Base-by-base conservation (phyloP, 2,329 filamentous ascomycete species). In the Fusarium tuaranense region DNA sequence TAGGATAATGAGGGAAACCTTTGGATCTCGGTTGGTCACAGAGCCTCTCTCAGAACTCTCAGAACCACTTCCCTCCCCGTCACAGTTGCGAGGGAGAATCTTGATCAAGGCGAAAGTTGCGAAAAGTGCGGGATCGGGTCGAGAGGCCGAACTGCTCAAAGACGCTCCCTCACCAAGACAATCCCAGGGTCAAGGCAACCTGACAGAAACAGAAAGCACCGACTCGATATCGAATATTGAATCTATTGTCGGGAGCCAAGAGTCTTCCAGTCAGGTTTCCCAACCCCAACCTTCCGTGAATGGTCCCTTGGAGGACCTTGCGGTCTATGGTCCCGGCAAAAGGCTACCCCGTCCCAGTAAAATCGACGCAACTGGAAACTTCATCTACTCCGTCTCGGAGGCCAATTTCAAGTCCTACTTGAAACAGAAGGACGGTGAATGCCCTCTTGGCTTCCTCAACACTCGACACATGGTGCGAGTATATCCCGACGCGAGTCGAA, bases 401-500 rank as follows among this genome's bases (percentile, higher is more conserved):
- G 30, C 53, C 14, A 63, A 60, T 2, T 57, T 72, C 5, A 66
- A 46, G 20, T 72, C 64, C 7, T 57, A 62, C 3, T 39, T 30
- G 1, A 38, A 36, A 9, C 57, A 57, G 1, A 25, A 60, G 4
- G 2, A 46, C 4, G 18, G 9, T 1, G n/a, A 6, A 10, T 1
- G 9, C 16, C 18, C 44, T 36, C 27, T 44, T 7, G 14, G 16
- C 0, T 12, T 63, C 7, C 3, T 13, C 1, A 59, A 32, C 3
- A 57, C 44, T 0, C 25, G 16, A 0, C 71, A 74, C 7, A 68
- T 74, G 18, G 14, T 74, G 12, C 51, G 71, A 1, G 57, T 72
- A 1, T 74, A 74, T 5, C 71, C 71, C 4, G 71, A 74, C 13
- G 60, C 71, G 7, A 74, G 36, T 2, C 58, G 71, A 2, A 62